Evolutionary conservation across 257 asterid genomes (phyloP).

Genomic region (Anisodus acutangulus): DNA sequence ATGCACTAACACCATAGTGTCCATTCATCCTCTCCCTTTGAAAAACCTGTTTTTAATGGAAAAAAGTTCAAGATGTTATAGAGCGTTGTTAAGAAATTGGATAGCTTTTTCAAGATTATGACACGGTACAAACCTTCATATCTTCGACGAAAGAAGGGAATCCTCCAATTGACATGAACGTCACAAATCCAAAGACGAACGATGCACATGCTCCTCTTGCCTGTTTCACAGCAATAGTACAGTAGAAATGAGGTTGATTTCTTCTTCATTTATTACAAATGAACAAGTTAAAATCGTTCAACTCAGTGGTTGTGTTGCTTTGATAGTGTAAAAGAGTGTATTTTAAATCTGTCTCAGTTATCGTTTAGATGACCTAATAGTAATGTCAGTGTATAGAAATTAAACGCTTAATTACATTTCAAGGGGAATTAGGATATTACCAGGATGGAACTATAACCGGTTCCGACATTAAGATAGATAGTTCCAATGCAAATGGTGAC

Average conservation of each 20-base stretch:
- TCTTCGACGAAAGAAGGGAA: slow-evolving; percentile 99
- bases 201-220: slow-evolving; percentile 99
- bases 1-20: slow-evolving; percentile 93
- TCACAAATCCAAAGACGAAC: slow-evolving; percentile 90
- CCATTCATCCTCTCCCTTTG: slow-evolving; percentile 95
- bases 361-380: neutral
- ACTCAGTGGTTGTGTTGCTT: neutral
- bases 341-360: neutral
- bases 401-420: neutral
- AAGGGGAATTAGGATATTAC: slow-evolving; percentile 41
- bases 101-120: neutral
- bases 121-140: slow-evolving; percentile 65
- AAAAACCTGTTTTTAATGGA: slow-evolving; percentile 60
- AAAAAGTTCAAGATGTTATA: neutral
- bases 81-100: no score
- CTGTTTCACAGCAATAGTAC: slow-evolving; percentile 46
- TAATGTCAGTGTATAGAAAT: neutral
- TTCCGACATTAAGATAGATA: slow-evolving; percentile 88
- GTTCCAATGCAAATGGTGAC: slow-evolving; percentile 98
- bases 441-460: slow-evolving; percentile 86
- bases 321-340: neutral
- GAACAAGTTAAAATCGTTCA: neutral
- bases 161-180: slow-evolving; percentile 98
- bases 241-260: neutral
- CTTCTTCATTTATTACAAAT: neutral